Evolutionary conservation across 306 rosid genomes (phyloP).

Genomic region (Malus domestica): DNA sequence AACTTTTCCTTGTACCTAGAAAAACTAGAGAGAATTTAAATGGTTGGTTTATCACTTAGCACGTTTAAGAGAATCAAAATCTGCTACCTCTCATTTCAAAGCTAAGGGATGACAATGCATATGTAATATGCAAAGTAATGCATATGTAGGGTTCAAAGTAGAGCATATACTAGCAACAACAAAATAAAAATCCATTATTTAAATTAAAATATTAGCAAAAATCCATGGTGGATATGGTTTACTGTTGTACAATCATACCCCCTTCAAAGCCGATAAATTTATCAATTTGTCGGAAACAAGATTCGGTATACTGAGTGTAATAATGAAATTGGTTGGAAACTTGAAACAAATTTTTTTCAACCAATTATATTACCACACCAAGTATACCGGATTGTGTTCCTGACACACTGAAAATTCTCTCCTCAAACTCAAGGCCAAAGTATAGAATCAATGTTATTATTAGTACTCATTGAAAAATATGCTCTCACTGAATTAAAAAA

Average conservation of each 20-base stretch:
- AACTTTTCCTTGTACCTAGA: neutral
- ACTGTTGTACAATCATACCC: neutral
- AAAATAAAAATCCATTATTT: neutral
- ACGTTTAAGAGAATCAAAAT: conserved; percentile 9
- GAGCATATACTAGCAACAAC: neutral
- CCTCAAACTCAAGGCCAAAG: too few relatives aligned
- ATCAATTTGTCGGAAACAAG: too few relatives aligned
- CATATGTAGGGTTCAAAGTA: neutral
- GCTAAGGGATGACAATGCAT: conserved; percentile 1
- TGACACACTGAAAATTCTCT: too few relatives aligned
- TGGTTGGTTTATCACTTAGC: neutral
- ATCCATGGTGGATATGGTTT: conserved; percentile 9
- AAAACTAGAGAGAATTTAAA: neutral
- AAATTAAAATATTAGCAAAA: neutral
- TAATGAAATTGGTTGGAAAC: too few relatives aligned
- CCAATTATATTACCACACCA: too few relatives aligned
- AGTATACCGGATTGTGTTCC: too few relatives aligned
- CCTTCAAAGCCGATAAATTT: neutral
- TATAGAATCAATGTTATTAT: neutral
- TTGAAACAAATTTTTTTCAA: too few relatives aligned
- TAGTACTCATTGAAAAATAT: conserved; percentile 26
- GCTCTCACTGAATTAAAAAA: conserved; percentile 33
- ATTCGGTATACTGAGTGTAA: too few relatives aligned
- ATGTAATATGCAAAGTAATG: conserved; percentile 11
- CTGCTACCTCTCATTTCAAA: neutral